Evolutionary conservation across 2,329 filamentous ascomycete genomes (phyloP), one percentile per base, ranked within the genome.

Genomic region (Paracoccidioides brasiliensis): DNA sequence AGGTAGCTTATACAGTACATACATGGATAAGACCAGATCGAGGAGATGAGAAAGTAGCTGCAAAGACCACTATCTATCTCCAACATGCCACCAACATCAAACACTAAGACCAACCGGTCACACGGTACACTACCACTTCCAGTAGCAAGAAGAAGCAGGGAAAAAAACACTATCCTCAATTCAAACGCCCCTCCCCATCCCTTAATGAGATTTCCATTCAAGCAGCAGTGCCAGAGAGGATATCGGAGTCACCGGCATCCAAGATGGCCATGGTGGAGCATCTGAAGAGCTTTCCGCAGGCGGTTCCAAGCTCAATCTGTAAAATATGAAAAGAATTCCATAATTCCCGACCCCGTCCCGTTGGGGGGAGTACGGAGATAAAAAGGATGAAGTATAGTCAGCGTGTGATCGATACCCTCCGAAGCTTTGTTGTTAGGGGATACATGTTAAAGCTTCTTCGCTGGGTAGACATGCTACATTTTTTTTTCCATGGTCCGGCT

Each of bases 221-320:
- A 69, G 80, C 77, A 71, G 78, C 74, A 74, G 84, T 83, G 76
- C 88, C 84, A 77, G 79, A 85, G 68, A 98, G 83, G 76, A 98
- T 98, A 77, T 98, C 93, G 66, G 89, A 95, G 84, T 97, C 87
- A 84, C 91, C 93, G 73, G 90, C 90, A 77, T 98, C 93, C 65
- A 97, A 80, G 72, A 97, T 86, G 68, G 90, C 85, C 87, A 98
- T 94, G 77, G 90, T 95, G 66, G 88, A 91, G 84, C 88, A 95
- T 68, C 90, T 84, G 86, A 95, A 98, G 73, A 98, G 86, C 82
- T 97, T 97, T 81, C 93, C 93, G 80, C 90, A 96, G 67, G 90
- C 90, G 72, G 90, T 97, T 71, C 93, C 93, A 65, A 98, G 83
- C 80, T 97, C 93, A 73, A 97, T 96, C 90, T 97, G 75, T 74